Percentiles rank a stretch among this genome's conserved stretches.
phyloP scores from a whole-genome alignment of 176 grass and related monocot genomes.

The Dactylis glomerata region DNA sequence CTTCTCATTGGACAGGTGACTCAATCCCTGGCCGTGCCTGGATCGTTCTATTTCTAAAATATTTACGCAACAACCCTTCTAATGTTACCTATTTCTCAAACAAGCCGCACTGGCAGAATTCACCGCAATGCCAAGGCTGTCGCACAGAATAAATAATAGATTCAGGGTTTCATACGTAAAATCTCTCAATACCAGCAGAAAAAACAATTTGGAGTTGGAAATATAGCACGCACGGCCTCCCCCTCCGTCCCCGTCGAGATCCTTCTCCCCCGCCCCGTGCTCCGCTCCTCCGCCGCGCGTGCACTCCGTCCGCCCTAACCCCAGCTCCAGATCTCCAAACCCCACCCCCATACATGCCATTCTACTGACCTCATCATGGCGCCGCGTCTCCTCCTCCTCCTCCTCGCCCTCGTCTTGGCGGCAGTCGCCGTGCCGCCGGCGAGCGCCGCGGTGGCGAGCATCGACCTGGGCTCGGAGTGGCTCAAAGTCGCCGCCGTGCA shows the following conservation, averaged over 20 bases:
- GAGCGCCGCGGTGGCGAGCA: slow-evolving; percentile 79
- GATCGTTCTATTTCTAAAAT: background rate
- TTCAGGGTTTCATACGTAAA: background rate
- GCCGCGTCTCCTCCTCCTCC: slow-evolving; percentile 1
- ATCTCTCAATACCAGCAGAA: background rate
- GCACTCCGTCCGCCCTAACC: slow-evolving; percentile 22
- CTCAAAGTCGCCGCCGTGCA: slow-evolving; percentile 92
- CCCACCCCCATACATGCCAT: slow-evolving; percentile 36
- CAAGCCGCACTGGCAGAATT: background rate
- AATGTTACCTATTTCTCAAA: background rate
- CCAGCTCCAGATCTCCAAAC: slow-evolving; percentile 40
- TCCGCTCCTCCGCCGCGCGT: slow-evolving; percentile 21
- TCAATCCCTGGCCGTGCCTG: slow-evolving; percentile 24
- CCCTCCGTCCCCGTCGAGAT: slow-evolving; percentile 35
- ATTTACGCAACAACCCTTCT: background rate
- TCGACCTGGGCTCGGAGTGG: slow-evolving; percentile 97
- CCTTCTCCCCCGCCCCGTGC: slow-evolving; percentile 15
- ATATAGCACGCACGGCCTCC: slow-evolving; percentile 29
- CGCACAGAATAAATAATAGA: background rate
- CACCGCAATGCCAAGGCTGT: background rate
- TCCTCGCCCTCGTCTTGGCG: slow-evolving; percentile 11
- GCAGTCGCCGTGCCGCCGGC: slow-evolving; percentile 35
- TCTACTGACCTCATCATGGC: slow-evolving; percentile 31
- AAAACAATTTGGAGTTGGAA: background rate
- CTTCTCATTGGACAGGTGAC: slow-evolving; percentile 39